Evolutionary conservation across 495 filamentous ascomycete species (phyloP).

Genomic region (Oleoguttula mirabilis): DNA sequence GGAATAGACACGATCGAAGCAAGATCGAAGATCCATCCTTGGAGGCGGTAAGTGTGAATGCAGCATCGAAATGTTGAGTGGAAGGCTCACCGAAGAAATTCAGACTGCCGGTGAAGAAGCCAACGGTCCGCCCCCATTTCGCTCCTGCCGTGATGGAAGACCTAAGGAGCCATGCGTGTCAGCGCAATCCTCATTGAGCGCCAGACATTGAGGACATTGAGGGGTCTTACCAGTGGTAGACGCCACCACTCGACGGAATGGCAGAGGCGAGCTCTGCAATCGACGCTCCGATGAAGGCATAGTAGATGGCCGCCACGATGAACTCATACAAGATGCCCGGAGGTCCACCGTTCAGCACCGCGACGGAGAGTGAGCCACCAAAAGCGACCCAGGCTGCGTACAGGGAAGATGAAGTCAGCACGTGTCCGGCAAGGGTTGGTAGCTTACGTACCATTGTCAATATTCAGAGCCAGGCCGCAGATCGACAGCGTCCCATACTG

Average conservation of each 20-base stretch:
- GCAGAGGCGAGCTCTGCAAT: conserved; percentile 60
- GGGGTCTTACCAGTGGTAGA: conserved; percentile 90
- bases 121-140: conserved; percentile 52
- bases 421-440: no score
- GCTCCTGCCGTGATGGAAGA: conserved; percentile 61
- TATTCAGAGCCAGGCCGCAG: conserved; percentile 42
- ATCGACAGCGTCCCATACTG: conserved; percentile 49
- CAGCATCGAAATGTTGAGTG: no score
- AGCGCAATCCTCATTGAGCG: no score
- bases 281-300: conserved; percentile 37
- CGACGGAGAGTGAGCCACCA: conserved; percentile 33
- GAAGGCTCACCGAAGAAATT: conserved; percentile 66
- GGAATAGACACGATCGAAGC: conserved; percentile 58
- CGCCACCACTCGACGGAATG: conserved; percentile 68
- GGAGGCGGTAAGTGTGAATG: no score
- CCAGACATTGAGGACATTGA: no score
- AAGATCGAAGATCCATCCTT: conserved; percentile 49
- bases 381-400: conserved; percentile 50
- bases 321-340: conserved; percentile 21
- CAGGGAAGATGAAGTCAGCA: no score
- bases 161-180: no score
- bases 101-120: conserved; percentile 70
- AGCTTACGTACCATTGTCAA: no score
- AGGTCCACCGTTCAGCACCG: conserved; percentile 19
- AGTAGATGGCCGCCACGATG: conserved; percentile 47